Evolutionary conservation across 1,284 basidiomycete species (phyloP), one percentile per base, ranked within the genome.

Genomic region (Leccinum griseonigrum): DNA sequence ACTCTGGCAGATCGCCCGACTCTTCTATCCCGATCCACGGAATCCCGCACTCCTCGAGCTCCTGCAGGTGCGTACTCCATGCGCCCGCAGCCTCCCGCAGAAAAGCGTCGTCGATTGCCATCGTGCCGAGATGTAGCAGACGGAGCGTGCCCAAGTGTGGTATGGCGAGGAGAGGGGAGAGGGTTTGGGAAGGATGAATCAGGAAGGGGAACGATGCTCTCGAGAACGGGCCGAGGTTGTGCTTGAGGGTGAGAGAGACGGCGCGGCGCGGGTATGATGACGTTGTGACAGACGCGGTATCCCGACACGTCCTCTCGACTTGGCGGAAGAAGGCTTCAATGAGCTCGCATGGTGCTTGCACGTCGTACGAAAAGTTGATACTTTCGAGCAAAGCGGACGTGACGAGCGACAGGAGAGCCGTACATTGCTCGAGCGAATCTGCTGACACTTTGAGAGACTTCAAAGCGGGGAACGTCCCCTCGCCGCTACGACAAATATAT

Each of bases 31-130:
- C 59, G 22, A 61, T 59, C 73, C 71, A 72, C 14, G 73, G 69
- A 50, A 75, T 63, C 18, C 71, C 71, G 11, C 68, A 67, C 55
- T 74, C 65, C 50, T 66, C 64, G 3, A 73, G 59, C n/a, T 70
- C 71, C 22, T 67, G 70, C 16, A 73, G 59, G 40, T 70, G 66
- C 1, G 52, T 36, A 7, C 67, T 64, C 74, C 71, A 73, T 1
- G 71, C 74, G 9, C 52, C 53, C 13, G 67, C 73, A 0, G 70
- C 74, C 14, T 68, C 60, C 13, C 58, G 63, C 48, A 73, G 43
- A 57, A 73, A 75, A 3, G 38, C 60, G 13, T 73, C 71, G 36
- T 72, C 64, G 28, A 75, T 62, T 36, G 71, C 64, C 13, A 75
- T 64, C 51, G 66, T 65, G 16, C 71, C 71, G 0, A 75, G 64